Conservation (phyloP, 129 eudicot genomes). For the Tagetes erecta region DNA sequence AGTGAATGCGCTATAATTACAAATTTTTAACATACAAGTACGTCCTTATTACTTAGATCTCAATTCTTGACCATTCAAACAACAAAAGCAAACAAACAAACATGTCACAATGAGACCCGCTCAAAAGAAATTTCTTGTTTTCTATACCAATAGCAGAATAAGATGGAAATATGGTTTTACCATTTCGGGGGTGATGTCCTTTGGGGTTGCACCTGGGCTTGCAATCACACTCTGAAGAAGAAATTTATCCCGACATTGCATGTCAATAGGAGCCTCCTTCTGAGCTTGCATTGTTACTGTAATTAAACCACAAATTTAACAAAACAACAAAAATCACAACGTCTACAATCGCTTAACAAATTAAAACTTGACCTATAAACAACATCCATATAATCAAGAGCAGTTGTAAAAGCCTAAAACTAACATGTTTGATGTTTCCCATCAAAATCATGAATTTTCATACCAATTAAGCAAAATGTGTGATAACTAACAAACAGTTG, state of each 20-base stretch:
- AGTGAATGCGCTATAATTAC: neutral
- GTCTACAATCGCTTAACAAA: neutral
- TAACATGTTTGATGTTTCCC: neutral
- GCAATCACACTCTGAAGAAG: constrained; percentile 88
- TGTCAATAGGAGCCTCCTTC: constrained; percentile 83
- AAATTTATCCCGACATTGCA: constrained; percentile 94
- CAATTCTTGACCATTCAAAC: neutral
- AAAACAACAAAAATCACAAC: neutral
- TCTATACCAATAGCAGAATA: neutral
- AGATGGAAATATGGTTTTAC: constrained; percentile 30
- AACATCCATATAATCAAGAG: neutral
- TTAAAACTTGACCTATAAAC: neutral
- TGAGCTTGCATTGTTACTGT: constrained; percentile 98
- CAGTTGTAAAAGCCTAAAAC: neutral
- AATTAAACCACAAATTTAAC: constrained; percentile 16
- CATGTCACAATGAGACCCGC: no score
- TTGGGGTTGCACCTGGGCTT: constrained; percentile 46
- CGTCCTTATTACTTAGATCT: neutral
- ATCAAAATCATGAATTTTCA: neutral
- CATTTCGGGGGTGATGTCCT: constrained; percentile 89
- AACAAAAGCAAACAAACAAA: neutral
- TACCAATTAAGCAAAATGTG: neutral
- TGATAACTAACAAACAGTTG: neutral
- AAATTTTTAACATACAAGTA: neutral
- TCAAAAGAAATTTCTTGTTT: no score